These are phyloP conservation scores for Colletotrichum plurivorum DNA, from an alignment of 2,329 filamentous ascomycete genomes.

Conservation along the genomic window DNA sequence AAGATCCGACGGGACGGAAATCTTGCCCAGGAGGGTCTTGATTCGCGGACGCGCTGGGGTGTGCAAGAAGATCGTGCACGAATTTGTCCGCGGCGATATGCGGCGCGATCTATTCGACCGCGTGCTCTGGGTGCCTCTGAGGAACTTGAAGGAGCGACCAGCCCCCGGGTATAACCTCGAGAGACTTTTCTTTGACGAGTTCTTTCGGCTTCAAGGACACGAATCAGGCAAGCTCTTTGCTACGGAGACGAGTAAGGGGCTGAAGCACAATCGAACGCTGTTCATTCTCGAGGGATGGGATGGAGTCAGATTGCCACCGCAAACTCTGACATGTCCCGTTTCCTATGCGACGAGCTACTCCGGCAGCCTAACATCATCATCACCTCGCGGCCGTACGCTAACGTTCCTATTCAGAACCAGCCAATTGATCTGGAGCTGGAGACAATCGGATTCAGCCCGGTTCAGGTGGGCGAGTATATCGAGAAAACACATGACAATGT, in stretches of 20 bases:
- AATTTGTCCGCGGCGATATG: conserved; percentile 43
- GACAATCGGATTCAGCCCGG: conserved; percentile 54
- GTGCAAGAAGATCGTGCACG: conserved; percentile 55
- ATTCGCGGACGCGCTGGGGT: conserved; percentile 53
- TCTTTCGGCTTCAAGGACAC: neutral
- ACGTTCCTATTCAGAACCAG: conserved; percentile 37
- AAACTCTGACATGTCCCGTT: conserved; percentile 38
- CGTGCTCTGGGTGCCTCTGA: conserved; percentile 53
- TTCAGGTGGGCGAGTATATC: conserved; percentile 52
- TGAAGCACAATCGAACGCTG: neutral
- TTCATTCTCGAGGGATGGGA: conserved; percentile 13
- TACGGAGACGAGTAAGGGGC: neutral
- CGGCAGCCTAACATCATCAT: conserved; percentile 55
- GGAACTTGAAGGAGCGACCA: conserved; percentile 42
- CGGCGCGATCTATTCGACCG: conserved; percentile 48
- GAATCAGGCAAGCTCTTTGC: neutral
- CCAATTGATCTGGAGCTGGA: conserved; percentile 56
- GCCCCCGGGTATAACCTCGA: neutral
- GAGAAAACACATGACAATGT: neutral
- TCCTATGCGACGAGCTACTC: conserved; percentile 50
- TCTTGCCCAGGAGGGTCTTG: conserved; percentile 31
- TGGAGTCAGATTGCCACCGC: conserved; percentile 31
- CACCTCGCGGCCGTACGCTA: conserved; percentile 54
- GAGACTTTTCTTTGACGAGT: neutral
- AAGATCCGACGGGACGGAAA: neutral